These are phyloP conservation scores for Scolecobasidium constrictum DNA, from an alignment of 2,329 filamentous ascomycete species.

Conservation along the genomic window DNA sequence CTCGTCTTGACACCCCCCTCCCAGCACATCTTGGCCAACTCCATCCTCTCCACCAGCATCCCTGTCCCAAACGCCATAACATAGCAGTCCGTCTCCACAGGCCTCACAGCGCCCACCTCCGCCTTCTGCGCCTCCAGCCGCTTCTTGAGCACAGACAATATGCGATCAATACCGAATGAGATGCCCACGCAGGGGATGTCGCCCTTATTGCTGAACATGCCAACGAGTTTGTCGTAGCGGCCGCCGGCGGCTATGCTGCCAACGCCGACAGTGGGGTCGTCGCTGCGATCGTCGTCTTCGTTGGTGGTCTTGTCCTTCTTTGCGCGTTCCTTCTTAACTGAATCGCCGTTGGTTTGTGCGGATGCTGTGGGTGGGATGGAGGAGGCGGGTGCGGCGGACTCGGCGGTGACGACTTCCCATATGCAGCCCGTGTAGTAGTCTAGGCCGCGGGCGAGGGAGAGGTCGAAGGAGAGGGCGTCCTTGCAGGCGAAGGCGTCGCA, in stretches of 20 bases:
- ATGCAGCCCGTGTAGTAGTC: conserved; percentile 89
- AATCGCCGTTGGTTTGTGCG: neutral
- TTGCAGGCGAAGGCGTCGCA: conserved; percentile 65
- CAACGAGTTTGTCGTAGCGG: conserved; percentile 84
- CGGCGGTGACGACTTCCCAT: conserved; percentile 61
- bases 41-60: conserved; percentile 76
- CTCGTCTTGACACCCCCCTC: conserved; percentile 85
- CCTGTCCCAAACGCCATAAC: conserved; percentile 92
- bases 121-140: conserved; percentile 51
- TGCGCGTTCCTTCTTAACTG: neutral
- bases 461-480: conserved; percentile 73
- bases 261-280: conserved; percentile 72
- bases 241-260: conserved; percentile 84
- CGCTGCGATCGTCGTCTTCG: conserved; percentile 56
- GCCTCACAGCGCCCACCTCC: conserved; percentile 40
- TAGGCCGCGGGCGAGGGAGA: conserved; percentile 81
- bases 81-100: conserved; percentile 76
- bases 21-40: conserved; percentile 67
- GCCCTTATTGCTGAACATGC: conserved; percentile 80
- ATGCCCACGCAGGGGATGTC: conserved; percentile 86
- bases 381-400: neutral
- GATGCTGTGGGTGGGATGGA: too few species aligned
- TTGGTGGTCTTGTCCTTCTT: conserved; percentile 36
- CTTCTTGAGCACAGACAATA: conserved; percentile 84
- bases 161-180: conserved; percentile 90